These are phyloP conservation scores for Angomonas deanei DNA, from an alignment of 208 protist species.

Conservation along the genomic window DNA sequence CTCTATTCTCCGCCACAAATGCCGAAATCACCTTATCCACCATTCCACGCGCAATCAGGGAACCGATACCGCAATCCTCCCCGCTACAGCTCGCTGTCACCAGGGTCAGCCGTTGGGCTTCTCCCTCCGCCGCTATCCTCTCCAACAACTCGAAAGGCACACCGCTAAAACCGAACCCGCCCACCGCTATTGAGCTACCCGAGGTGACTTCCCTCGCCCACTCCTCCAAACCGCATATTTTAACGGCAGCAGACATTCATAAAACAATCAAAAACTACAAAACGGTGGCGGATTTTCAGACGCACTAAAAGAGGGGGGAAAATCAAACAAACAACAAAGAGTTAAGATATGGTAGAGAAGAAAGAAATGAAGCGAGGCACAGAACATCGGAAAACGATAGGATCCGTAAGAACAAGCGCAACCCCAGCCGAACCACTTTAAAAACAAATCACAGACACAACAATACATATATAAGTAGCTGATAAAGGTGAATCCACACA, in stretches of 20 bases:
- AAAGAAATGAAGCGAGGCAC: neutral
- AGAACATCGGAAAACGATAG: too few species aligned
- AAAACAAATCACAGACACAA: too few species aligned
- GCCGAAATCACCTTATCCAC: conserved; percentile 69
- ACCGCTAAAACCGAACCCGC: conserved; percentile 92
- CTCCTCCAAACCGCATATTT: too few species aligned
- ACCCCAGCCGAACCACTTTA: too few species aligned
- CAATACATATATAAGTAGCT: too few species aligned
- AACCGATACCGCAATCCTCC: conserved; percentile 89
- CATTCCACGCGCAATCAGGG: conserved; percentile 78
- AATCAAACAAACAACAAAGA: neutral
- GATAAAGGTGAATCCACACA: too few species aligned
- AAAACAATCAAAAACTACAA: neutral
- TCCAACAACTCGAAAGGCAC: conserved; percentile 87
- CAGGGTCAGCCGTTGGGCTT: conserved; percentile 75
- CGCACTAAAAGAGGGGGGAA: too few species aligned
- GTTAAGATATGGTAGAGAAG: neutral
- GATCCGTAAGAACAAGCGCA: neutral
- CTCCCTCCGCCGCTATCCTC: conserved; percentile 35
- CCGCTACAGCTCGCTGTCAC: conserved; percentile 89
- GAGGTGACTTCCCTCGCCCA: conserved; percentile 43
- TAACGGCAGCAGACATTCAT: neutral
- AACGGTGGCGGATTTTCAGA: too few species aligned
- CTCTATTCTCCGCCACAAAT: conserved; percentile 94
- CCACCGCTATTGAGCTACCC: conserved; percentile 42